phyloP scores from a whole-genome alignment of 306 rosid species.

The Oemleria cerasiformis region DNA sequence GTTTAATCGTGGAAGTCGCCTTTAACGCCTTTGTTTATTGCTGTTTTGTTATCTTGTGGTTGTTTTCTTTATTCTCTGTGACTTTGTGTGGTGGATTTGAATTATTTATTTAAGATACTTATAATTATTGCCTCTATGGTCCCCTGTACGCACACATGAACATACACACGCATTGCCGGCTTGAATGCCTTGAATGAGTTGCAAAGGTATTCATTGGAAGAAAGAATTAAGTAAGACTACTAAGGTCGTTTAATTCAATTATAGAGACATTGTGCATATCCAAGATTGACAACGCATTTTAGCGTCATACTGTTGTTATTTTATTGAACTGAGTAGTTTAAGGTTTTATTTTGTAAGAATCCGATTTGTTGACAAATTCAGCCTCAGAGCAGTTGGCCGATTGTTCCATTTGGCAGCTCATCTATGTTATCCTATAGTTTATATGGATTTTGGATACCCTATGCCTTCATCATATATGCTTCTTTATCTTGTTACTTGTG shows the following conservation, averaged over 20 bases:
- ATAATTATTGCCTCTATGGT: background rate
- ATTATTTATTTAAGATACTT: background rate
- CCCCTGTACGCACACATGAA: no score
- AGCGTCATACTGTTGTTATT: background rate
- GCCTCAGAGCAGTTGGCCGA: background rate
- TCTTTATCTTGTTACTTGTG: background rate
- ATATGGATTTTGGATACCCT: background rate
- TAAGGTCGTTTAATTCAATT: background rate
- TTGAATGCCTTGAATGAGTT: background rate
- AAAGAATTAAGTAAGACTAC: background rate
- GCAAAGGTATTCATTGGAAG: background rate
- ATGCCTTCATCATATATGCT: background rate
- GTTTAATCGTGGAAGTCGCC: background rate
- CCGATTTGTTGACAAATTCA: background rate
- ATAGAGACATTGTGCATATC: background rate
- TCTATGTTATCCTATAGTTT: background rate
- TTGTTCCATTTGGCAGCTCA: constrained; percentile 4
- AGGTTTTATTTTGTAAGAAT: background rate
- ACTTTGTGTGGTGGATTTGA: background rate
- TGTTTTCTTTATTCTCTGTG: constrained; percentile 3
- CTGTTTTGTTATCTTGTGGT: background rate
- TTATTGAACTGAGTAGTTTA: background rate
- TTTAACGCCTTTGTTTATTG: background rate
- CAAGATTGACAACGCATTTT: background rate
- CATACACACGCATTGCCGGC: background rate